These are phyloP conservation scores for Colletotrichum tanaceti DNA, from an alignment of 2,329 filamentous ascomycete species.

Conservation along the genomic window DNA sequence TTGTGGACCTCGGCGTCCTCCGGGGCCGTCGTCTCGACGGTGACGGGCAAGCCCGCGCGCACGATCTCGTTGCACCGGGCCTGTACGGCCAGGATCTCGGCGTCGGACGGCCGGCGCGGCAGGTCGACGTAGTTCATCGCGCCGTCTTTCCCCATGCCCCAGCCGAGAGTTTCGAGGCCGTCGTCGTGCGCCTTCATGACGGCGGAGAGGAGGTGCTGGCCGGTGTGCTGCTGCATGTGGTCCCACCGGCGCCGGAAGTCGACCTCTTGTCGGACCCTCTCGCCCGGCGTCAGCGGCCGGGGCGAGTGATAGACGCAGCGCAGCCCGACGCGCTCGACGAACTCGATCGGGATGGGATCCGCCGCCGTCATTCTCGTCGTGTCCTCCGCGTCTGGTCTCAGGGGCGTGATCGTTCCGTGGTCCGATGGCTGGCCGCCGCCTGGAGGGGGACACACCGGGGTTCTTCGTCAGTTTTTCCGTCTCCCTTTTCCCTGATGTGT, in stretches of 20 bases:
- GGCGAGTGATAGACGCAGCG: constrained; percentile 45
- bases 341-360: constrained; percentile 42
- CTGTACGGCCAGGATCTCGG: constrained; percentile 46
- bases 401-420: constrained; percentile 43
- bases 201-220: constrained; percentile 49
- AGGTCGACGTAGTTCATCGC: constrained; percentile 49
- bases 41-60: constrained; percentile 43
- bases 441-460: constrained; percentile 1
- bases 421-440: constrained; percentile 50
- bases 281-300: constrained; percentile 40
- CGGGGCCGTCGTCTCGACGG: constrained; percentile 45
- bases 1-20: constrained; percentile 44
- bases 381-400: background rate
- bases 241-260: constrained; percentile 49
- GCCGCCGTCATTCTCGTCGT: background rate
- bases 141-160: constrained; percentile 47
- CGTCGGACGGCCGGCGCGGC: constrained; percentile 44
- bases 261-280: constrained; percentile 45
- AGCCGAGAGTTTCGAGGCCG: constrained; percentile 45
- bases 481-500: no score
- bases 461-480: background rate
- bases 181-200: constrained; percentile 45
- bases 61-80: constrained; percentile 45
- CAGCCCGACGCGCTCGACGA: constrained; percentile 46
- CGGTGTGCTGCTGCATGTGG: constrained; percentile 51